These are phyloP conservation scores for Colletotrichum magnum DNA, from an alignment of 2,329 filamentous ascomycete genomes.

Conservation along the genomic window DNA sequence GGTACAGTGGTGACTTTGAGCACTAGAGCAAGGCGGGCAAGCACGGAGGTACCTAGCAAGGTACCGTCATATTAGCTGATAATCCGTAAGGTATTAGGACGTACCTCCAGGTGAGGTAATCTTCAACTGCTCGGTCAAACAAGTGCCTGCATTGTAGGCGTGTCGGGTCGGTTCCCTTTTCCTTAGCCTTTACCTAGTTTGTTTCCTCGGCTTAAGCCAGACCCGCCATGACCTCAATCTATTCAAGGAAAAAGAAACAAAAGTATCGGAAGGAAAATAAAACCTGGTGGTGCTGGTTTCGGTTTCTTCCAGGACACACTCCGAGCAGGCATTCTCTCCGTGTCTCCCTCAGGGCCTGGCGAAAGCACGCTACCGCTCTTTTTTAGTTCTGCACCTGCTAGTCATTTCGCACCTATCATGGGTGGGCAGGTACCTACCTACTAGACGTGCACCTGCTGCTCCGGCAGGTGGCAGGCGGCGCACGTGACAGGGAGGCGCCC, in stretches of 20 bases:
- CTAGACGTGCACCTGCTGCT: neutral
- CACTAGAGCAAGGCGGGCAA: too few relatives aligned
- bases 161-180: conserved; percentile 1
- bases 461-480: neutral
- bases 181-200: neutral
- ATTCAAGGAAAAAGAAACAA: neutral
- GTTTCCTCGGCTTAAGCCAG: conserved; percentile 8
- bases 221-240: conserved; percentile 7
- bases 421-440: too few relatives aligned
- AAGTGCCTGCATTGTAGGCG: conserved; percentile 1
- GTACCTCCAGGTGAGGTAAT: neutral
- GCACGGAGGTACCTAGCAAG: too few relatives aligned
- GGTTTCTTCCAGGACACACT: neutral
- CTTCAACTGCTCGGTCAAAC: conserved; percentile 4
- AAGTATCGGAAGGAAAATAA: neutral
- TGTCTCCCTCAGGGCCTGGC: neutral
- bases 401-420: too few relatives aligned
- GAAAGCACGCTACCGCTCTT: neutral
- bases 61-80: neutral
- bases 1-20: too few relatives aligned
- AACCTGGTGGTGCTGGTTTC: neutral
- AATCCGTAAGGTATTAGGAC: neutral
- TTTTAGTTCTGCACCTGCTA: too few relatives aligned
- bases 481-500: conserved; percentile 33
- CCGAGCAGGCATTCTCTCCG: neutral